phyloP scores from a whole-genome alignment of 116 monocot species.

The Zostera marina region DNA sequence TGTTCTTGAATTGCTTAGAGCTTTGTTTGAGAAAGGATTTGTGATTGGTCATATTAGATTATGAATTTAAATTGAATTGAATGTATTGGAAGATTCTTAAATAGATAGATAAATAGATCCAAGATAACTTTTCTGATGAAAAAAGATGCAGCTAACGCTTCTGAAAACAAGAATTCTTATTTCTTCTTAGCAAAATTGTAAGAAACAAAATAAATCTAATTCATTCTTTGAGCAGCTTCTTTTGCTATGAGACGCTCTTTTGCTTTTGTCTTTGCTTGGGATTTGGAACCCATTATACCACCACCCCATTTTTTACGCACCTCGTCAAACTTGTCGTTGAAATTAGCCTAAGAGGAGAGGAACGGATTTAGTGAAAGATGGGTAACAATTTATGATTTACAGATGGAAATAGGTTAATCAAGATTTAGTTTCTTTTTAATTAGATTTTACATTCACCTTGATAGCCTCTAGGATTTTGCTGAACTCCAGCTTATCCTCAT shows the following conservation, averaged over 20 bases:
- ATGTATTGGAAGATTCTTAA: too few relatives aligned
- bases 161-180: too few relatives aligned
- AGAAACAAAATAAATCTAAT: not conserved
- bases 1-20: slow-evolving; percentile 36
- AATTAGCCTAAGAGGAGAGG: slow-evolving; percentile 29
- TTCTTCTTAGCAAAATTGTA: too few relatives aligned
- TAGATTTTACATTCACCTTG: slow-evolving; percentile 31
- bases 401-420: not conserved
- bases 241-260: slow-evolving; percentile 7
- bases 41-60: too few relatives aligned
- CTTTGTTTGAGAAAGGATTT: slow-evolving; percentile 20
- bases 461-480: slow-evolving; percentile 74
- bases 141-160: too few relatives aligned
- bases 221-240: slow-evolving; percentile 18
- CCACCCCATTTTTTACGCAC: slow-evolving; percentile 86
- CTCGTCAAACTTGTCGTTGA: slow-evolving; percentile 77
- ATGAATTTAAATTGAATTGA: too few relatives aligned
- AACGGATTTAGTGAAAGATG: too few relatives aligned
- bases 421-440: not conserved
- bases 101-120: too few relatives aligned
- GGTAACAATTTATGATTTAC: not conserved
- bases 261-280: slow-evolving; percentile 73
- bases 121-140: too few relatives aligned
- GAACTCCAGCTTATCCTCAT: slow-evolving; percentile 74
- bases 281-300: slow-evolving; percentile 77